Evolutionary conservation across 2,329 filamentous ascomycete species (phyloP), one percentile per base, ranked within the genome.

Genomic region (Pseudonectria foliicola): DNA sequence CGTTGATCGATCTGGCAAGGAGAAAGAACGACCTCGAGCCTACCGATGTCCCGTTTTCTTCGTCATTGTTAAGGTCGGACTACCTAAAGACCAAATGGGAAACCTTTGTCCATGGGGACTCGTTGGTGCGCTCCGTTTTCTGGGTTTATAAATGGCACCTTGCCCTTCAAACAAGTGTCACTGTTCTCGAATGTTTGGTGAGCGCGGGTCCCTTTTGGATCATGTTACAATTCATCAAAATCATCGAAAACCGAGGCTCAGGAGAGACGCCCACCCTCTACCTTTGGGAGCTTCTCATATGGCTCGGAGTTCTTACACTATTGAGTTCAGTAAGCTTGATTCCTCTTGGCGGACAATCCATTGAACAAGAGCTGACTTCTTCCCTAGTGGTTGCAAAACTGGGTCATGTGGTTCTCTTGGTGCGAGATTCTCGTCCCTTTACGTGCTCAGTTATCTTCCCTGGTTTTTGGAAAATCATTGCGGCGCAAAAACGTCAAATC

Each of bases 391-490:
- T 57, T 82, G 23, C 81, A 86, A 48, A 66, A 73, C 2, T 80
- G 75, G 65, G 57, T 82, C 12, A 79, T 74, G 48, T 88, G 81
- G 80, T 62, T 81, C 31, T 75, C 75, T 0, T 80, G 73, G 57
- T 69, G 73, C 1, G 70, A 76, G 33, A 54, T 89, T 10, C 70
- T 70, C 29, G 67, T 86, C 15, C 80, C 82, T 0, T 64, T 89
- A 12, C 76, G 82, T 33, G 72, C 77, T 18, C 80, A 88, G 48
- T 62, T 92, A 3, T 77, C 81, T 2, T 73, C 82, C 1, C 67
- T 87, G 7, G 73, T 90, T 12, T 90, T 89, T 48, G 74, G 80
- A 40, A 92, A 92, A 56, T 75, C 82, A 0, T 77, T 88, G 68
- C 72, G 80, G 28, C 73, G 80, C 31, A 90, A 90, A 54, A 85